Conservation (phyloP, 192 early-diverging fungal species). For the Helicostylum pulchrum region DNA sequence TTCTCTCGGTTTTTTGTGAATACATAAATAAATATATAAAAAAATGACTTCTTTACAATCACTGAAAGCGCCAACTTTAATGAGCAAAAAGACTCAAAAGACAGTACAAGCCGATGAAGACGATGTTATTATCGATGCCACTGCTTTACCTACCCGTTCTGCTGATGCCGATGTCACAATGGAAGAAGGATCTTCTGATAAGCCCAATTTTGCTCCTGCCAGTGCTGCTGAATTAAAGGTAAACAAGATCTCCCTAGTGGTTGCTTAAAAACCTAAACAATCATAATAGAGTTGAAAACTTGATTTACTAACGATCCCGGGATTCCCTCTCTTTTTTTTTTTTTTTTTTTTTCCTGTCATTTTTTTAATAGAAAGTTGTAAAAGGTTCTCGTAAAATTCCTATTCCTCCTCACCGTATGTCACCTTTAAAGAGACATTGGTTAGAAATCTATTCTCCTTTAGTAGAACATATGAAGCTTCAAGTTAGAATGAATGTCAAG, state of each 20-base stretch:
- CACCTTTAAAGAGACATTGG: conserved; percentile 92
- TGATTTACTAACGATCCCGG: background rate
- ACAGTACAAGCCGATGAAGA: conserved; percentile 43
- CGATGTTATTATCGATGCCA: conserved; percentile 64
- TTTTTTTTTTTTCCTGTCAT: conserved; percentile 3
- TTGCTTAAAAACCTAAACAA: background rate
- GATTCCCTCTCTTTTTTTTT: background rate
- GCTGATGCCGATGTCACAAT: conserved; percentile 37
- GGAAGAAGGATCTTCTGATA: conserved; percentile 44
- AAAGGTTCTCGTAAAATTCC: conserved; percentile 74
- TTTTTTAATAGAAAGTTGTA: conserved; percentile 30
- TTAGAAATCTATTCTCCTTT: conserved; percentile 95
- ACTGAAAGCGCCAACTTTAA: conserved; percentile 33
- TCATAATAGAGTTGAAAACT: background rate
- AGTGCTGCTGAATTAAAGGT: conserved; percentile 51
- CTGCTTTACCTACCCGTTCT: conserved; percentile 37
- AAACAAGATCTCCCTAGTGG: conserved; percentile 11
- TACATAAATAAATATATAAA: background rate
- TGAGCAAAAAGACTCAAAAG: conserved; percentile 33
- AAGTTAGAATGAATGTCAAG: conserved; percentile 94
- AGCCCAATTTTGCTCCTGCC: conserved; percentile 57
- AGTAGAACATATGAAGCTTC: conserved; percentile 92
- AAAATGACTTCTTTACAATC: conserved; percentile 30
- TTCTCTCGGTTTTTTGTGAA: background rate
- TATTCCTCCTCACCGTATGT: conserved; percentile 91